Conservation (phyloP, 139 green algal genomes). For the Gonium pectorale region DNA sequence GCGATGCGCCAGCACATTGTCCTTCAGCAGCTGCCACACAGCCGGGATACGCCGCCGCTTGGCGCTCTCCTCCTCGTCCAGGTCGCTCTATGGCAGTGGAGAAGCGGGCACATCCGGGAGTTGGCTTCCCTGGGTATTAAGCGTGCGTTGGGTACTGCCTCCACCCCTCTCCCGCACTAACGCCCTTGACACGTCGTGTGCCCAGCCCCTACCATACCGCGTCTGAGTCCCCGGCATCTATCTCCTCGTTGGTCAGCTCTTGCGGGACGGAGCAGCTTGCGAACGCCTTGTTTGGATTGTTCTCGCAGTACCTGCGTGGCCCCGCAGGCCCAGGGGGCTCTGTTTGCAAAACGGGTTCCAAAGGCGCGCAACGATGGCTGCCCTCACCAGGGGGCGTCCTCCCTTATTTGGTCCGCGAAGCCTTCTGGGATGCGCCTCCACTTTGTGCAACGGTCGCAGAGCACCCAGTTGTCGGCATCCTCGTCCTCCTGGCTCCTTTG, state of each 20-base stretch:
- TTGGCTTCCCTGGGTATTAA: too few relatives aligned
- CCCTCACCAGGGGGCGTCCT: slow-evolving; percentile 75
- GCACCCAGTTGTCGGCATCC: slow-evolving; percentile 74
- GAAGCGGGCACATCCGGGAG: too few relatives aligned
- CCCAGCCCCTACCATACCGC: too few relatives aligned
- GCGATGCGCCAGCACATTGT: slow-evolving; percentile 88
- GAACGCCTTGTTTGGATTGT: slow-evolving; percentile 80
- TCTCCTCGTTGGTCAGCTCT: slow-evolving; percentile 89
- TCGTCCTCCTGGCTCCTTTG: neutral
- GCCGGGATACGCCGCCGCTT: slow-evolving; percentile 66
- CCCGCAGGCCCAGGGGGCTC: too few relatives aligned
- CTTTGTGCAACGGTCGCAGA: slow-evolving; percentile 88
- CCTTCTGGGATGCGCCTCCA: slow-evolving; percentile 79
- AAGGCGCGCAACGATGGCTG: neutral
- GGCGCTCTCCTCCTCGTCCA: slow-evolving; percentile 47
- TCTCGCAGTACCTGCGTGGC: slow-evolving; percentile 85
- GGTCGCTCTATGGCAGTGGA: slow-evolving; percentile 17
- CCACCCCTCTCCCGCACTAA: too few relatives aligned
- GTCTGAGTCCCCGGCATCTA: slow-evolving; percentile 68
- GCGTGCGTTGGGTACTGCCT: too few relatives aligned
- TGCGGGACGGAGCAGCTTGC: slow-evolving; percentile 81
- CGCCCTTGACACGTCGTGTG: too few relatives aligned
- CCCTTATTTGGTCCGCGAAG: slow-evolving; percentile 64
- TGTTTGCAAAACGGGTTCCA: neutral
- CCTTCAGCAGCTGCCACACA: slow-evolving; percentile 85